Conservation (phyloP, 345 rosid genomes). For the Hibiscus tridactylites region DNA sequence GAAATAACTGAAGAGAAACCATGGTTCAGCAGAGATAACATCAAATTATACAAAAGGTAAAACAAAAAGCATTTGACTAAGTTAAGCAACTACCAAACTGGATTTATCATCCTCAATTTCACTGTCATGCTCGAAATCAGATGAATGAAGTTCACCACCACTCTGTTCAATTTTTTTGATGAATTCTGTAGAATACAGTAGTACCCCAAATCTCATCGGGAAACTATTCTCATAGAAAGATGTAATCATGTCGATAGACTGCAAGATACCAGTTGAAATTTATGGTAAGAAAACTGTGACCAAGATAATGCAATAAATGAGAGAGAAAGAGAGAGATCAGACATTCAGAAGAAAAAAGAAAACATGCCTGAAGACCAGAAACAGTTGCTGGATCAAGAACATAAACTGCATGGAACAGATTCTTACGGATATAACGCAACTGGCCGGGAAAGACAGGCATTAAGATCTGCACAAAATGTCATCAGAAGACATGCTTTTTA, state of each 20-base stretch:
- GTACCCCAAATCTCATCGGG: slow-evolving; percentile 89
- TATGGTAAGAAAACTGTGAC: slow-evolving; percentile 1
- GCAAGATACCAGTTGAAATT: slow-evolving; percentile 27
- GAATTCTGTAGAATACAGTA: slow-evolving; percentile 64
- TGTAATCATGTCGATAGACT: slow-evolving; percentile 68
- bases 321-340: slow-evolving; percentile 4
- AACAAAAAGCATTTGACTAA: slow-evolving; percentile 4
- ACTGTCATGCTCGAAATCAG: slow-evolving; percentile 27
- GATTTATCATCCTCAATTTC: slow-evolving; percentile 67
- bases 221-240: slow-evolving; percentile 70
- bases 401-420: slow-evolving; percentile 90
- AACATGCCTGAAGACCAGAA: slow-evolving; percentile 51
- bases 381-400: slow-evolving; percentile 83
- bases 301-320: not conserved
- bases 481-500: slow-evolving; percentile 4
- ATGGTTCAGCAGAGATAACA: not conserved
- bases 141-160: slow-evolving; percentile 42
- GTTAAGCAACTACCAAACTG: slow-evolving; percentile 58
- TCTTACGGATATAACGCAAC: slow-evolving; percentile 86
- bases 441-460: slow-evolving; percentile 93
- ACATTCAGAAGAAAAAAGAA: slow-evolving; percentile 2
- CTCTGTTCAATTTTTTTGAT: slow-evolving; percentile 51
- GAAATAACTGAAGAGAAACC: slow-evolving; percentile 4
- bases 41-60: not conserved
- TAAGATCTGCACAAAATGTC: slow-evolving; percentile 54